These are phyloP conservation scores for Grifola frondosa DNA, from an alignment of 1,284 basidiomycete genomes.

Conservation along the genomic window DNA sequence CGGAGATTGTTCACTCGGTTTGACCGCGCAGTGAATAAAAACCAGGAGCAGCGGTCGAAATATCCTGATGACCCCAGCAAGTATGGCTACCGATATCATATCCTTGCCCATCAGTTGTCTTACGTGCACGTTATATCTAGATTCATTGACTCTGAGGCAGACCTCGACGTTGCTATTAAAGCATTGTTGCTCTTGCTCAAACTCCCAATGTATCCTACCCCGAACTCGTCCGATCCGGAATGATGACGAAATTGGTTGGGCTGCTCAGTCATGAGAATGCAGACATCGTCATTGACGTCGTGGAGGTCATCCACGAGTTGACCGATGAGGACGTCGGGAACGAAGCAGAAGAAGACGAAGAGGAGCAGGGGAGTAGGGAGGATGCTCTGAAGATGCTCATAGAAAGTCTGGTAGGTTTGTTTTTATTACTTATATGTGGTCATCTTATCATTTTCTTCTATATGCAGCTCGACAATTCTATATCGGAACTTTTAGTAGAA, in stretches of 20 bases:
- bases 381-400: conserved; percentile 73
- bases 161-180: conserved; percentile 87
- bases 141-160: conserved; percentile 98
- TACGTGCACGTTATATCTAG: conserved; percentile 40
- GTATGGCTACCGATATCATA: conserved; percentile 41
- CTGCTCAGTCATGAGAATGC: conserved; percentile 91
- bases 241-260: conserved; percentile 71
- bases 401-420: conserved; percentile 65
- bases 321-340: conserved; percentile 95
- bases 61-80: conserved; percentile 88
- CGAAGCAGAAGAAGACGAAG: conserved; percentile 70
- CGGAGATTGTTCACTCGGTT: conserved; percentile 79
- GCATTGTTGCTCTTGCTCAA: conserved; percentile 85
- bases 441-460: neutral
- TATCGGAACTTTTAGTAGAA: conserved; percentile 87
- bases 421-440: neutral
- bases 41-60: conserved; percentile 92
- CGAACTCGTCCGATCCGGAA: conserved; percentile 80
- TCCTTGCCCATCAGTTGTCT: neutral
- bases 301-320: conserved; percentile 90
- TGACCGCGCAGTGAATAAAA: conserved; percentile 88
- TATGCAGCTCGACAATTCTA: conserved; percentile 72
- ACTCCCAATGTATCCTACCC: conserved; percentile 84
- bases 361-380: conserved; percentile 61
- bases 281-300: conserved; percentile 90